Conservation (phyloP, 768 basidiomycete species). For the Phlegmacium glaucopus region DNA sequence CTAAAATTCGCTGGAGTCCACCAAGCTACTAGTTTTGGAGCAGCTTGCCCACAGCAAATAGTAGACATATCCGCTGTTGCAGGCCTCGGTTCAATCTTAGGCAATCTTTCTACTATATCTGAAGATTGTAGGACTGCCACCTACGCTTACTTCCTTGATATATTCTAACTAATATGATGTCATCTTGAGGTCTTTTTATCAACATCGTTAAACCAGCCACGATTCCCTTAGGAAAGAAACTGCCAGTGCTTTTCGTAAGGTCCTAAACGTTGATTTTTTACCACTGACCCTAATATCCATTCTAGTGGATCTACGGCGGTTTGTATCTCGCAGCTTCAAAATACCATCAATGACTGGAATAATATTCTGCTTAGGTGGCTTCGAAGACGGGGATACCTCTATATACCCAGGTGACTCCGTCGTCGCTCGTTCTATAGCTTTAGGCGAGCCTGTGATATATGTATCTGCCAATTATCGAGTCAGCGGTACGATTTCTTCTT, state of each 20-base stretch:
- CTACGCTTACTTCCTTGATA: background rate
- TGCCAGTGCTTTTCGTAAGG: conserved; percentile 39
- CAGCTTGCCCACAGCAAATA: conserved; percentile 36
- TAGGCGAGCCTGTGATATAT: conserved; percentile 30
- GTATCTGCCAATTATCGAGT: conserved; percentile 30
- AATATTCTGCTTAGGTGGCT: conserved; percentile 25
- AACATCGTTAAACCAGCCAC: conserved; percentile 33
- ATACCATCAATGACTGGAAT: background rate
- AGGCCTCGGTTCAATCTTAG: conserved; percentile 9
- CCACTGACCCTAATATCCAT: background rate
- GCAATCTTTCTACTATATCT: conserved; percentile 8
- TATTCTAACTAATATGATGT: background rate
- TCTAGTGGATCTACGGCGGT: conserved; percentile 32
- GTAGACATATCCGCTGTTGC: conserved; percentile 1
- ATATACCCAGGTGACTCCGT: conserved; percentile 19
- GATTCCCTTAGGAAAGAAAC: conserved; percentile 17
- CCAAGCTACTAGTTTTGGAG: conserved; percentile 31
- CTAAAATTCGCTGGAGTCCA: conserved; percentile 25
- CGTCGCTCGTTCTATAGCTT: conserved; percentile 28
- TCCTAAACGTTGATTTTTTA: conserved; percentile 11
- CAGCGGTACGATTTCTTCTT: background rate
- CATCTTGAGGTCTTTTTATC: conserved; percentile 32
- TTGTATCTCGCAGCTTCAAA: background rate
- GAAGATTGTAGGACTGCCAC: conserved; percentile 20
- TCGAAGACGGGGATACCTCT: conserved; percentile 25